phyloP scores from a whole-genome alignment of 345 rosid species.

The Sisymbrium altissimum region DNA sequence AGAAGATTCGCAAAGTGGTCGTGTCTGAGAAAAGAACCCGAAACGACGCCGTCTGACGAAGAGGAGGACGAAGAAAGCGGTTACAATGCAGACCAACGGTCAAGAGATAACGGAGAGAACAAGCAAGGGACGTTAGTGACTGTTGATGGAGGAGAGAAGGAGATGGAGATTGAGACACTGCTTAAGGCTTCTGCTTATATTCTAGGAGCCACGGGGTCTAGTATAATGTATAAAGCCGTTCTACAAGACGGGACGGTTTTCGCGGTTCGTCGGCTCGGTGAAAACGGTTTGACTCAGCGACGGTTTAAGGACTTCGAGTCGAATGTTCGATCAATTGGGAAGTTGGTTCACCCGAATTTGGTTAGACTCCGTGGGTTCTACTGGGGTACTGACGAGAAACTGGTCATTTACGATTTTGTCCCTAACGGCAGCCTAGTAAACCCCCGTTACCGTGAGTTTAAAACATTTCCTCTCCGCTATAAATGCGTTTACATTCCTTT shows the following conservation, averaged over 20 bases:
- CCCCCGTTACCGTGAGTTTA: slow-evolving; percentile 77
- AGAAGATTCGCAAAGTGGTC: slow-evolving; percentile 69
- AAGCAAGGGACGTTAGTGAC: slow-evolving; percentile 65
- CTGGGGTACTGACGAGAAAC: slow-evolving; percentile 71
- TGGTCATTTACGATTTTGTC: slow-evolving; percentile 68
- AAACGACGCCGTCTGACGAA: slow-evolving; percentile 38
- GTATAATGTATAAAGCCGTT: slow-evolving; percentile 90
- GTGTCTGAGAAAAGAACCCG: slow-evolving; percentile 58
- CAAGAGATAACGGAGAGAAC: slow-evolving; percentile 18
- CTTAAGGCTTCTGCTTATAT: slow-evolving; percentile 86
- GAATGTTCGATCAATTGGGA: slow-evolving; percentile 69
- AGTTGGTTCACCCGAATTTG: slow-evolving; percentile 82
- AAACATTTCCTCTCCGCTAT: slow-evolving; percentile 1
- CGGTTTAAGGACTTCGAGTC: slow-evolving; percentile 80
- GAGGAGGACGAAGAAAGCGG: slow-evolving; percentile 29
- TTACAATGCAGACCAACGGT: slow-evolving; percentile 36
- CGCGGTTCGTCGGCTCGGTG: slow-evolving; percentile 82
- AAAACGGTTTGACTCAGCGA: slow-evolving; percentile 48
- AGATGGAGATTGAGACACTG: slow-evolving; percentile 70
- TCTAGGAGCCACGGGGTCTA: slow-evolving; percentile 81
- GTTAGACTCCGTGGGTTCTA: slow-evolving; percentile 80
- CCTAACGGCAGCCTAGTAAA: slow-evolving; percentile 81
- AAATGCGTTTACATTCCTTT: neutral
- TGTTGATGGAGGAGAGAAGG: slow-evolving; percentile 63
- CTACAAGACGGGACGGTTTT: slow-evolving; percentile 70